Evolutionary conservation across 768 basidiomycete genomes (phyloP), one percentile per base, ranked within the genome.

Genomic region (Mycena capillaripes): DNA sequence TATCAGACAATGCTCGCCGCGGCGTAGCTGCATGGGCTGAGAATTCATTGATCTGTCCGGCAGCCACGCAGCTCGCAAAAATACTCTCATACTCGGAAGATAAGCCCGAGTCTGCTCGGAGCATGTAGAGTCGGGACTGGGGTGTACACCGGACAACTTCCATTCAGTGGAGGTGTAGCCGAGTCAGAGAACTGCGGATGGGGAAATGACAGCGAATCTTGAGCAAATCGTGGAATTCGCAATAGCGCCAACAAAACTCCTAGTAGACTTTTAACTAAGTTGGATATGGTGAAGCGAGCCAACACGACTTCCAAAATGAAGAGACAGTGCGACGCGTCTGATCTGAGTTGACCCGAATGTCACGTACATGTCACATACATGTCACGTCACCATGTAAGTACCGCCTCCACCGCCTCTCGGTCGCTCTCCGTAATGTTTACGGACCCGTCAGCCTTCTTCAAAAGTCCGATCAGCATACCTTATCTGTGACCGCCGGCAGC

Each of bases 251-350:
- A 12, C 7, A 6, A 6, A 12, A 36, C 12, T 36, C 34, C 34
- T 36, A 36, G 34, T 6, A 36, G 12, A 36, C 12, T 36, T 6
- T 12, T 36, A 36, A 44, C 19, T 17, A 44, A 3, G 2, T 44
- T 44, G 42, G 6, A 44, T 12, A 17, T 21, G 23, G n/a, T n/a
- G n/a, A n/a, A n/a, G n/a, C n/a, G n/a, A n/a, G n/a, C n/a, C n/a
- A n/a, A n/a, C n/a, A n/a, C n/a, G n/a, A n/a, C n/a, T n/a, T n/a
- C n/a, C n/a, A n/a, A n/a, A n/a, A n/a, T n/a, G n/a, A n/a, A n/a
- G n/a, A n/a, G n/a, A n/a, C n/a, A n/a, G 12, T 36, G 56, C 56
- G 56, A 58, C 56, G 56, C 56, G 56, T 58, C 36, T 58, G 56
- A 58, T 58, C 56, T 36, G 56, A 38, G 8, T 38, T 25, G 56